phyloP scores from a whole-genome alignment of 2,329 filamentous ascomycete genomes.

The Botrytis sinoallii region DNA sequence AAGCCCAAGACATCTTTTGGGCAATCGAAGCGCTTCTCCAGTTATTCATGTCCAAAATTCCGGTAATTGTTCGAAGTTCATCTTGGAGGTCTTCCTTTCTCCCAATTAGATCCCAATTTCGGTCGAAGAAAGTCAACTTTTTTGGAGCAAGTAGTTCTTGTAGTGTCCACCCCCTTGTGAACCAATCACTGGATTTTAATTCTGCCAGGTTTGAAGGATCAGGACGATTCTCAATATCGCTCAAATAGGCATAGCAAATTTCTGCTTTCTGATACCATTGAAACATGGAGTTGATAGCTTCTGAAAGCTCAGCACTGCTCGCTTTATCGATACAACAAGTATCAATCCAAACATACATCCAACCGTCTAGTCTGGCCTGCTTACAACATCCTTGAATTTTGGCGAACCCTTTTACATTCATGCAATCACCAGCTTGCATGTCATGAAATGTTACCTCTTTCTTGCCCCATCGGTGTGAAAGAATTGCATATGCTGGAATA shows the following conservation, averaged over 20 bases:
- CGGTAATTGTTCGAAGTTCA: background rate
- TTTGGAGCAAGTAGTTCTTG: background rate
- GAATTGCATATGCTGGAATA: constrained; percentile 36
- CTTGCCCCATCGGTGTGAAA: constrained; percentile 41
- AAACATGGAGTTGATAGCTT: background rate
- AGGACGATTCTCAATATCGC: background rate
- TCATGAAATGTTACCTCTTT: constrained; percentile 38
- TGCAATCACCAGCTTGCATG: background rate
- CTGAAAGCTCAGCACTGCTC: background rate
- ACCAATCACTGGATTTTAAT: background rate
- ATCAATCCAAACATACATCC: background rate
- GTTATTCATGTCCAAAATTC: background rate
- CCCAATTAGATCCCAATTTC: background rate
- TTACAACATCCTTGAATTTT: background rate
- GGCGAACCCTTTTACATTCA: background rate
- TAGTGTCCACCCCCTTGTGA: background rate
- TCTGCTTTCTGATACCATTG: background rate
- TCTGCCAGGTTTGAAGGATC: background rate
- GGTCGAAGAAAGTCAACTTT: background rate
- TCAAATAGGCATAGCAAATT: background rate
- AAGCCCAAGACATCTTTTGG: background rate
- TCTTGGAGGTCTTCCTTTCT: background rate
- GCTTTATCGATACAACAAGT: background rate
- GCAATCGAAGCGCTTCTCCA: background rate
- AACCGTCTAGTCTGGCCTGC: background rate